These are phyloP conservation scores for Ceratobasidium theobromae DNA, from an alignment of 1,284 basidiomycete species.

Conservation along the genomic window DNA sequence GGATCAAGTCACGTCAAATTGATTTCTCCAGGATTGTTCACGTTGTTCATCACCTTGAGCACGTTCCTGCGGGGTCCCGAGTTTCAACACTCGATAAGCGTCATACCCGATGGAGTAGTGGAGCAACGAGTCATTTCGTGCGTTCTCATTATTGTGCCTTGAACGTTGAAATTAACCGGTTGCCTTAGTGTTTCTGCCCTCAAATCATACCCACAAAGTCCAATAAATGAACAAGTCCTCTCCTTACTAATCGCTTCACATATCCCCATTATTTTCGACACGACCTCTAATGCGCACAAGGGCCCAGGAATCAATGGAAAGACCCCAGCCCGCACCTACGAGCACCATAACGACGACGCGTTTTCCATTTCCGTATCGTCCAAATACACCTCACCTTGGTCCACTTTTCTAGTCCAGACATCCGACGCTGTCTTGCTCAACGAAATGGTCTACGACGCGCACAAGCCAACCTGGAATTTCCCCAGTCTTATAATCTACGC, in stretches of 20 bases:
- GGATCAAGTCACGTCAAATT: neutral
- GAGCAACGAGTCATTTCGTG: slow-evolving; percentile 18
- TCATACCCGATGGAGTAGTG: slow-evolving; percentile 15
- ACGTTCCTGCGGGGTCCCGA: slow-evolving; percentile 2
- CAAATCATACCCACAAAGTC: neutral
- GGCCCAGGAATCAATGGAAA: slow-evolving; percentile 6
- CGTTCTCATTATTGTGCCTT: neutral
- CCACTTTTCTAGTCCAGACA: neutral
- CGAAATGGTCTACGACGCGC: neutral
- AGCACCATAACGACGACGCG: neutral
- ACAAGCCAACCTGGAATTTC: neutral
- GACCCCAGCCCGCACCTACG: neutral
- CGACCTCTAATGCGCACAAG: neutral
- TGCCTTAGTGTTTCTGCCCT: slow-evolving; percentile 15
- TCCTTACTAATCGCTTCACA: neutral
- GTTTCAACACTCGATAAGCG: slow-evolving; percentile 3
- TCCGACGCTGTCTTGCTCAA: slow-evolving; percentile 22
- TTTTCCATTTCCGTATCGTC: no score
- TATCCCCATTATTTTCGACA: slow-evolving; percentile 11
- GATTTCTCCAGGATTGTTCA: slow-evolving; percentile 21
- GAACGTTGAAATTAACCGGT: neutral
- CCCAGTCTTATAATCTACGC: neutral
- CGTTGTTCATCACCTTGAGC: slow-evolving; percentile 16
- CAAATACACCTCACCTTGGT: neutral
- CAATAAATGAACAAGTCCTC: neutral